Base-by-base conservation (phyloP, 441 rosid genomes). In the Macaranga tanarius region DNA sequence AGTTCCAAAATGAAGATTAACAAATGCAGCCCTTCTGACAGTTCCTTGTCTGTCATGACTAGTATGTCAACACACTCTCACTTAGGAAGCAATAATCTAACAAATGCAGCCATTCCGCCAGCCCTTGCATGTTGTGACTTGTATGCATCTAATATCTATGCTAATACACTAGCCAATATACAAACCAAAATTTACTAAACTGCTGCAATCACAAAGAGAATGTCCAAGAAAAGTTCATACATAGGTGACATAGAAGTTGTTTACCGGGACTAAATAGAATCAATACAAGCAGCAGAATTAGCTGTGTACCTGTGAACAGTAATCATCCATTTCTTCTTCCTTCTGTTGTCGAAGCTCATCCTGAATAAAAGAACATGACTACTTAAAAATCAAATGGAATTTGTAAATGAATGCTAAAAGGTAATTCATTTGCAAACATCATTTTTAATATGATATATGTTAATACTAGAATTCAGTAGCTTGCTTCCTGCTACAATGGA, bases 321-420 rank as follows among this genome's bases (percentile, higher is more conserved):
- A 93, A 84, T 96, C 98, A 81, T 95, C 98, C 83, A 92, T 87
- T 75, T 91, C 94, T 87, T 95, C 99, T 82, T 93, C 98, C 76
- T 87, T 89, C 71, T 81, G 92, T 73, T 95, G 99, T 34, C 97
- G 94, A 59, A 88, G 75, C 81, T 93, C 98, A 81, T 95, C 92
- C 99, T 95, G 72, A 54, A 82, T 48, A 74, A 62, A 16, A 65
- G 73, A 73, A 66, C 65, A 71, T 69, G 31, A 25, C 22, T 25
- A 65, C 38, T 42, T 42, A 42, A 42, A 42, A 7, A 42, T 72
- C 23, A 73, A 47, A 56, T 23, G 19, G 12, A 15, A 58, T 70
- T 57, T 44, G 65, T 25, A 57, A 57, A 42, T 55, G 50, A 19
- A 13, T 38, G 25, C 28, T 31, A 52, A 17, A 25, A 44, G 1